Evolutionary conservation across 352 stramenopile species (phyloP).

Genomic region (Globisporangium cylindrosporum): DNA sequence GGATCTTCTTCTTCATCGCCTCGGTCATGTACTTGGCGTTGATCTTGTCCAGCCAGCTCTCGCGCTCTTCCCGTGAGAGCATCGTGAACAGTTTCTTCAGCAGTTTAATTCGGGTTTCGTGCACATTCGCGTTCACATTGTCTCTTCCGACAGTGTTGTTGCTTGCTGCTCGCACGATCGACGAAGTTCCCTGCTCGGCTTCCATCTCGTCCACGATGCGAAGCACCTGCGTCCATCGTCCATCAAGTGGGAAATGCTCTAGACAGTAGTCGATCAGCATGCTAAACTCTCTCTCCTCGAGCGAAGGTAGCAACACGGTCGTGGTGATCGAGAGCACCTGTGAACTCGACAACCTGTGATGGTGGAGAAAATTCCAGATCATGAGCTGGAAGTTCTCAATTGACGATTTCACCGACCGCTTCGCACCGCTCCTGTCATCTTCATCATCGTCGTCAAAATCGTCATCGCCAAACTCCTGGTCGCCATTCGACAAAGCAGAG

Average conservation of each 20-base stretch:
- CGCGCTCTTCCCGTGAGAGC: constrained; percentile 47
- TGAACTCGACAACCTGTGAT: constrained; percentile 59
- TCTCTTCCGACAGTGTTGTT: constrained; percentile 7
- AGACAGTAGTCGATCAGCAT: constrained; percentile 42
- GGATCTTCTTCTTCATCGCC: constrained; percentile 31
- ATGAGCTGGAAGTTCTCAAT: constrained; percentile 62
- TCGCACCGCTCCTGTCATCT: neutral
- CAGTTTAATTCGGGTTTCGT: constrained; percentile 36
- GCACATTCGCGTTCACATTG: constrained; percentile 20
- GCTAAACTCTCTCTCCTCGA: constrained; percentile 43
- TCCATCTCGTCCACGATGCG: constrained; percentile 40
- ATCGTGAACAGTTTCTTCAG: constrained; percentile 58
- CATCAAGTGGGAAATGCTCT: constrained; percentile 30
- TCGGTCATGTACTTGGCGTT: constrained; percentile 45
- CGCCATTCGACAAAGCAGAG: constrained; percentile 13
- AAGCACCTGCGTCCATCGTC: constrained; percentile 46
- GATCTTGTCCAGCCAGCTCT: constrained; percentile 48
- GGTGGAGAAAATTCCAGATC: constrained; percentile 57
- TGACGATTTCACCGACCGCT: constrained; percentile 14
- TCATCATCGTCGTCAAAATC: constrained; percentile 15
- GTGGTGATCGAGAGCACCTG: constrained; percentile 44
- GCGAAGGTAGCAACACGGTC: constrained; percentile 39
- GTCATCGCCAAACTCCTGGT: constrained; percentile 20
- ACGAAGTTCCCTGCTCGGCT: constrained; percentile 4
- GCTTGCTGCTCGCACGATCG: neutral